A percentile compares a stretch with the other conserved stretches of the same genome.
These are phyloP conservation scores for Cercophora newfieldiana DNA, from an alignment of 495 filamentous ascomycete species.

Conservation along the genomic window DNA sequence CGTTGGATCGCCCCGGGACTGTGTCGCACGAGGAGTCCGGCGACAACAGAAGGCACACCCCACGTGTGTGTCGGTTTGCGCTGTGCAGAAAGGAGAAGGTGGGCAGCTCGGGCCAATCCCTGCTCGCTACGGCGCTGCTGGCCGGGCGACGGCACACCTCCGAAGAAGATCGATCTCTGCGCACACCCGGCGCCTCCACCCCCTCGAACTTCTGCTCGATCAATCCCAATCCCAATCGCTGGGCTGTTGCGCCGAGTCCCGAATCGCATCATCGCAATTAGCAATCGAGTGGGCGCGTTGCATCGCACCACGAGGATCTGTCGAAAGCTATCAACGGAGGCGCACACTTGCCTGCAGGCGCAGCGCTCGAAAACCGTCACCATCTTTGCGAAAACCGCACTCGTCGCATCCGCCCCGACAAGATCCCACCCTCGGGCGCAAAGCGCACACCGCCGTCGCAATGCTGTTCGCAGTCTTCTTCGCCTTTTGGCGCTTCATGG, in stretches of 20 bases:
- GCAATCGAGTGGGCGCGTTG: neutral
- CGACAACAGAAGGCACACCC: neutral
- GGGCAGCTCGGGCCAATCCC: neutral
- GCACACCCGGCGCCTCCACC: neutral
- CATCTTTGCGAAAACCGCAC: neutral
- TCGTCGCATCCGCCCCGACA: constrained; percentile 5
- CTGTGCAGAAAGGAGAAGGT: neutral
- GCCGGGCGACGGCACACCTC: constrained; percentile 5
- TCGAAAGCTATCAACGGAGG: neutral
- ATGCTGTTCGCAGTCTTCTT: constrained; percentile 82
- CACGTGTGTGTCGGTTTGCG: neutral
- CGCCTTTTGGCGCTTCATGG: constrained; percentile 75
- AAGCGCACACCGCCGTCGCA: constrained; percentile 31
- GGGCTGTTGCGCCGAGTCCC: neutral
- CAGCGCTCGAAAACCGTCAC: neutral
- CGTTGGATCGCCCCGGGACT: neutral
- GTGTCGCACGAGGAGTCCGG: neutral
- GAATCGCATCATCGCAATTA: neutral
- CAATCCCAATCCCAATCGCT: constrained; percentile 1
- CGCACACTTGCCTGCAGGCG: neutral
- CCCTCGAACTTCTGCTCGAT: neutral
- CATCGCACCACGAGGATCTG: neutral
- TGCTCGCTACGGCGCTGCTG: neutral
- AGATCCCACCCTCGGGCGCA: neutral
- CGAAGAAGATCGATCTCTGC: neutral